A percentile compares a stretch with the other conserved stretches of the same genome.
Evolutionary conservation across 2,329 filamentous ascomycete genomes (phyloP).

Genomic region (Scolecobasidium constrictum): DNA sequence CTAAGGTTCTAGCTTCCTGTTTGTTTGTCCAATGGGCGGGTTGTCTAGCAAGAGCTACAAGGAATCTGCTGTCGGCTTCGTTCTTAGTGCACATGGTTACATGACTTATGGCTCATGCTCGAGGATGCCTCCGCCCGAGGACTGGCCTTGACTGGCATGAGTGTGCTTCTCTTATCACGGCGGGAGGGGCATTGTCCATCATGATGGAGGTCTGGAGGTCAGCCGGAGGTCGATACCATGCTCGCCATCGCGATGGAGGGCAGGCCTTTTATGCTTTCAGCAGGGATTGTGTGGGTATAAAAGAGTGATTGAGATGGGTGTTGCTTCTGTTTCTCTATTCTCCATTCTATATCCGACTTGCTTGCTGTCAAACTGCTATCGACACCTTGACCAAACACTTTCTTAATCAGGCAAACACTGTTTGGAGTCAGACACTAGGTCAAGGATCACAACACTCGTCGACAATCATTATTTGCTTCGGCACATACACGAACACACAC

Average conservation of each 20-base stretch:
- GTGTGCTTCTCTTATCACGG: constrained; percentile 29
- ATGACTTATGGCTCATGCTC: background rate
- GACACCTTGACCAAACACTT: no score
- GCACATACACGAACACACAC: constrained; percentile 11
- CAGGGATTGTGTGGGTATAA: constrained; percentile 9
- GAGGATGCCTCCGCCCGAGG: no score
- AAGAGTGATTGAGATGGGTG: constrained; percentile 4
- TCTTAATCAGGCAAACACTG: no score
- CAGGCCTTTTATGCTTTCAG: background rate
- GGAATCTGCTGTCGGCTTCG: constrained; percentile 3
- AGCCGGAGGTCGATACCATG: constrained; percentile 20
- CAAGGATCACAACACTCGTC: background rate
- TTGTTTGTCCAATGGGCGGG: constrained; percentile 2
- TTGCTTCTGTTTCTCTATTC: constrained; percentile 9
- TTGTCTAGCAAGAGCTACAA: constrained; percentile 5
- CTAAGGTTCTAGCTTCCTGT: background rate
- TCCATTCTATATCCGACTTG: constrained; percentile 7
- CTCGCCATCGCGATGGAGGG: background rate
- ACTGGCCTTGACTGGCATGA: no score
- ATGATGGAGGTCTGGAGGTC: constrained; percentile 22
- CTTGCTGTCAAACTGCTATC: no score
- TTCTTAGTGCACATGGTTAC: constrained; percentile 4
- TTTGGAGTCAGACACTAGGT: no score
- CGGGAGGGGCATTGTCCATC: constrained; percentile 23
- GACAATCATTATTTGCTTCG: constrained; percentile 1